Percentiles rank a stretch among this genome's conserved stretches.
Evolutionary conservation across 257 asterid species (phyloP).

Genomic region (Nicotiana knightiana): DNA sequence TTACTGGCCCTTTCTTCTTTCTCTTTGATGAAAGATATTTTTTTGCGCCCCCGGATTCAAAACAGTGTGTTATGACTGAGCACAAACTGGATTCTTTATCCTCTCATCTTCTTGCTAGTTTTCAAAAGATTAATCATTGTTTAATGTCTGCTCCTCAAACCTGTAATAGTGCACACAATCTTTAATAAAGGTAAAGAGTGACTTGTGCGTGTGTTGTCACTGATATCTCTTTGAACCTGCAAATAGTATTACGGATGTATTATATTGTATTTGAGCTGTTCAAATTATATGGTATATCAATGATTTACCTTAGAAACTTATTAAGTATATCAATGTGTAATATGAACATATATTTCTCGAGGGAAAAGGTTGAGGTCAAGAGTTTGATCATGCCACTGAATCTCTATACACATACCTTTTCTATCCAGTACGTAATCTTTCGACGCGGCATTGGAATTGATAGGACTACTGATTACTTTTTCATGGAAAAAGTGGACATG

Average conservation of each 20-base stretch:
- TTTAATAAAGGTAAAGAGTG: not conserved
- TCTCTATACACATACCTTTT: not conserved
- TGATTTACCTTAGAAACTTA: not conserved
- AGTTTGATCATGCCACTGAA: conserved; percentile 22
- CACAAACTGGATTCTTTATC: not conserved
- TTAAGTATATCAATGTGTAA: not conserved
- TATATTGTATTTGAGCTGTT: not conserved
- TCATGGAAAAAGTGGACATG: conserved; percentile 92
- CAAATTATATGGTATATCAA: conserved; percentile 3
- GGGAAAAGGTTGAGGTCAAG: conserved; percentile 3
- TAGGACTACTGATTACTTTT: conserved; percentile 72
- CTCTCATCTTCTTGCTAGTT: not conserved
- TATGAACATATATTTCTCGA: not conserved
- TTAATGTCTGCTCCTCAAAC: not conserved
- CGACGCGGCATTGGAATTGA: conserved; percentile 97
- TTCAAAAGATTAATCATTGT: not conserved
- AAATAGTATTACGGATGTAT: not conserved
- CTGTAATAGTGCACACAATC: not conserved
- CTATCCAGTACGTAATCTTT: conserved; percentile 74
- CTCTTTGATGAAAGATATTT: not conserved
- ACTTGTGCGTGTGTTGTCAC: not conserved
- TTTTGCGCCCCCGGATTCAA: not conserved
- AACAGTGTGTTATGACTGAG: not conserved
- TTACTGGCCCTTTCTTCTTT: not conserved
- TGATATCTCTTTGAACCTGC: not conserved